Evolutionary conservation across 2,329 filamentous ascomycete species (phyloP).

Genomic region (Botrytis sinoallii): DNA sequence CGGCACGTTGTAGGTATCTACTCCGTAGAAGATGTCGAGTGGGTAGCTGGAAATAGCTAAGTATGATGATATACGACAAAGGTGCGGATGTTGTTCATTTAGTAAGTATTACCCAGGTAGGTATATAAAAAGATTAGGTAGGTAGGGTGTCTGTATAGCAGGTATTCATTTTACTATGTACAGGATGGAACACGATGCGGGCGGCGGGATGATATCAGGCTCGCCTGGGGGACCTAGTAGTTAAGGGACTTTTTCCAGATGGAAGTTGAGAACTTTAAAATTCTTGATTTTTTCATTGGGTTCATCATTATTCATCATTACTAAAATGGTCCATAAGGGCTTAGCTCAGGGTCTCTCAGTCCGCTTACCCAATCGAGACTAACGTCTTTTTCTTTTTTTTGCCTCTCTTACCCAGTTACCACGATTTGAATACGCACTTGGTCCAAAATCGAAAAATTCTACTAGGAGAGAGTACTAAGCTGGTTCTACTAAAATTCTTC

Average conservation of each 20-base stretch:
- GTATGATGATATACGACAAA: too few relatives aligned
- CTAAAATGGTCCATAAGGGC: not conserved
- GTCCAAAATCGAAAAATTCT: not conserved
- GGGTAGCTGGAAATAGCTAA: too few relatives aligned
- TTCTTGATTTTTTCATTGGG: not conserved
- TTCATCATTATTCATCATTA: not conserved
- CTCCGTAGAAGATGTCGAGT: too few relatives aligned
- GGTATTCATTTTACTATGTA: not conserved
- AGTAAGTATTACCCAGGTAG: not conserved
- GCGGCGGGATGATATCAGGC: not conserved
- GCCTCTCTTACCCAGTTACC: not conserved
- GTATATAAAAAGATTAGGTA: not conserved
- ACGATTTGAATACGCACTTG: not conserved
- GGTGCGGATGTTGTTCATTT: not conserved
- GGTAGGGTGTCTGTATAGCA: too few relatives aligned
- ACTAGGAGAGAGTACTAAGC: not conserved
- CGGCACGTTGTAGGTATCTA: too few relatives aligned
- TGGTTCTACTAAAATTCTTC: slow-evolving; percentile 1
- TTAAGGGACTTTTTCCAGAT: not conserved
- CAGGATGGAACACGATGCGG: not conserved
- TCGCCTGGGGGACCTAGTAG: too few relatives aligned
- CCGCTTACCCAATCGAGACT: not conserved
- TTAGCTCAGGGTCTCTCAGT: not conserved
- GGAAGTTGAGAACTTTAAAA: not conserved
- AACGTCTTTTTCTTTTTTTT: not conserved